Conservation (phyloP, 2,329 filamentous ascomycete species). For the Neospermospora avenae region DNA sequence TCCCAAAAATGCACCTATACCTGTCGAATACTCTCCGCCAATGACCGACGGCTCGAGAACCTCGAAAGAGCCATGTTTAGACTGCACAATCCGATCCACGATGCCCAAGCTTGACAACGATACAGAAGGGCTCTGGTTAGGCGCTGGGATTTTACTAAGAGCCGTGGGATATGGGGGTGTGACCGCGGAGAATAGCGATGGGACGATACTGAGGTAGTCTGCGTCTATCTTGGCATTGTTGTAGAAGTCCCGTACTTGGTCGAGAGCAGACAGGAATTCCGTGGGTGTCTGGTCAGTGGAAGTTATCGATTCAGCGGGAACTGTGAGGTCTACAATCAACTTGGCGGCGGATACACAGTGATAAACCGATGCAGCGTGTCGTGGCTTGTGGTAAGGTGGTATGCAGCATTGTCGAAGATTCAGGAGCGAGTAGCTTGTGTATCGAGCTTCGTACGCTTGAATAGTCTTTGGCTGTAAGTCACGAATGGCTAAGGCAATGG, state of each 20-base stretch:
- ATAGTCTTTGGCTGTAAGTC: not conserved
- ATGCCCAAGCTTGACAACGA: conserved; percentile 12
- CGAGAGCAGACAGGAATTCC: not conserved
- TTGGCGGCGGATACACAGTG: conserved; percentile 4
- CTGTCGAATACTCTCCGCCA: conserved; percentile 9
- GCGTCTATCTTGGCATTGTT: not conserved
- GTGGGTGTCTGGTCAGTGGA: not conserved
- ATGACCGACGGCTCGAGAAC: conserved; percentile 8
- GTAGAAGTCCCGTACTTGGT: not conserved
- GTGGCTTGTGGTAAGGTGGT: not conserved
- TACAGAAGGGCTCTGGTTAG: not conserved
- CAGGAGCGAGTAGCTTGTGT: conserved; percentile 9
- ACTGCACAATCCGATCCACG: conserved; percentile 6
- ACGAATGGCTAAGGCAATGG: not conserved
- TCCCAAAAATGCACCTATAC: conserved; percentile 5
- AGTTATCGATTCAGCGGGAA: not conserved
- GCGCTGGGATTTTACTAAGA: not conserved
- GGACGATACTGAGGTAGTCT: conserved; percentile 6
- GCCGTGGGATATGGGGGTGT: not conserved
- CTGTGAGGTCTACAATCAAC: conserved; percentile 5
- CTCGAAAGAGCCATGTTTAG: not conserved
- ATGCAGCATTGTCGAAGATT: conserved; percentile 7
- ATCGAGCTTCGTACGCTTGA: not conserved
- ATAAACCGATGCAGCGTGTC: conserved; percentile 8
- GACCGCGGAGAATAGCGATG: not conserved